Conservation (phyloP, 306 rosid genomes). For the Ammopiptanthus mongolicus region DNA sequence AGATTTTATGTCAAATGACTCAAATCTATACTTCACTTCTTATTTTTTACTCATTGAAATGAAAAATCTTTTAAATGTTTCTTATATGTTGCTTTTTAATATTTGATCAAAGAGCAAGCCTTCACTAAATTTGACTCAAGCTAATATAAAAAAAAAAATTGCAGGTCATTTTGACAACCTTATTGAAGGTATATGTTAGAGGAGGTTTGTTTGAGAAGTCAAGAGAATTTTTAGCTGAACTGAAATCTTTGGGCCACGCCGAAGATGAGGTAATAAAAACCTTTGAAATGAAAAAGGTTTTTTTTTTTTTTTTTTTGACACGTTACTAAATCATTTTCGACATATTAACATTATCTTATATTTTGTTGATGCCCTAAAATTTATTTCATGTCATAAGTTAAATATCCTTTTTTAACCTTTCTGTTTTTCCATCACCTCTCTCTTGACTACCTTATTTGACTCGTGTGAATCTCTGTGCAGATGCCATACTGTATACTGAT, state of each 20-base stretch:
- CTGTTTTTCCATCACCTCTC: background rate
- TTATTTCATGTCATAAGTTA: background rate
- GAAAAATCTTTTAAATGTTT: background rate
- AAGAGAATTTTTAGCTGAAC: constrained; percentile 57
- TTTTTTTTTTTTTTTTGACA: constrained; percentile 6
- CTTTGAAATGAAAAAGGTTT: background rate
- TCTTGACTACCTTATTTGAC: background rate
- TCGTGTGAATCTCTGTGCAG: constrained; percentile 32
- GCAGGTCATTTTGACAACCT: constrained; percentile 89
- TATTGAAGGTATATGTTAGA: constrained; percentile 85
- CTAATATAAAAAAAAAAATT: constrained; percentile 9
- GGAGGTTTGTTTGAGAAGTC: constrained; percentile 91
- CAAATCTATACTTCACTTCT: background rate
- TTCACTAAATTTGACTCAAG: background rate
- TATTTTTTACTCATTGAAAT: background rate
- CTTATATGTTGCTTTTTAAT: background rate
- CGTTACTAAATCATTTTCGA: constrained; percentile 2
- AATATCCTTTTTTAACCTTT: background rate
- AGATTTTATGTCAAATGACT: background rate
- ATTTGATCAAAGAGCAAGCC: background rate
- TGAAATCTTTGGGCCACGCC: constrained; percentile 72
- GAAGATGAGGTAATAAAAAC: constrained; percentile 69
- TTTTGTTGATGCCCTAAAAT: constrained; percentile 2
- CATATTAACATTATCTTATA: background rate
- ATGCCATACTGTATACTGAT: constrained; percentile 85